Conservation (phyloP, 2,329 filamentous ascomycete species). For the Penicillium vulpinum region DNA sequence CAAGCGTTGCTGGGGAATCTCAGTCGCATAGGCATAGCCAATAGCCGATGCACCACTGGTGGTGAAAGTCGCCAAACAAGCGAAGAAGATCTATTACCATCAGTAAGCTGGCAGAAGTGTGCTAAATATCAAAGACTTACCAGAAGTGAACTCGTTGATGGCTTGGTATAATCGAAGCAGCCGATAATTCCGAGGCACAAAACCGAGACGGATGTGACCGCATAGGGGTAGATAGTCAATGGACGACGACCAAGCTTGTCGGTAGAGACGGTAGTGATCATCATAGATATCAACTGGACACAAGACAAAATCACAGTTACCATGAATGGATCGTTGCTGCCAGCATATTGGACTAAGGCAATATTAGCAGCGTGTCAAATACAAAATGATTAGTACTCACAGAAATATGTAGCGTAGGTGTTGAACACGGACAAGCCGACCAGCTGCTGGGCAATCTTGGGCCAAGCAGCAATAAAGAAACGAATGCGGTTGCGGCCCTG, state of each 20-base stretch:
- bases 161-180: conserved; percentile 41
- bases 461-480: conserved; percentile 43
- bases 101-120: not conserved
- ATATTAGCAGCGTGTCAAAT: conserved; percentile 6
- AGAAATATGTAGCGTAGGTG: conserved; percentile 45
- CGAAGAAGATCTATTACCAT: conserved; percentile 42
- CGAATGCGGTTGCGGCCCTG: conserved; percentile 40
- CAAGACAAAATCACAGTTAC: conserved; percentile 46
- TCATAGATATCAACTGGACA: conserved; percentile 46
- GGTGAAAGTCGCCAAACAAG: conserved; percentile 45
- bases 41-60: conserved; percentile 47
- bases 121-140: conserved; percentile 21
- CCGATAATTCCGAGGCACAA: conserved; percentile 43
- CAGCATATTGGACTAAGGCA: conserved; percentile 42
- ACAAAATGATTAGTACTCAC: conserved; percentile 15
- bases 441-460: conserved; percentile 44
- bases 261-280: conserved; percentile 38
- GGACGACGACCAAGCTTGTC: conserved; percentile 41
- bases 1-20: conserved; percentile 44
- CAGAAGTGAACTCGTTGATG: conserved; percentile 38
- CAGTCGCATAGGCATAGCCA: conserved; percentile 47
- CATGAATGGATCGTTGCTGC: conserved; percentile 44
- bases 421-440: conserved; percentile 44
- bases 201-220: conserved; percentile 39
- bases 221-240: conserved; percentile 44